Conservation (phyloP, 2,329 filamentous ascomycete species). For the Exophiala mesophila region DNA sequence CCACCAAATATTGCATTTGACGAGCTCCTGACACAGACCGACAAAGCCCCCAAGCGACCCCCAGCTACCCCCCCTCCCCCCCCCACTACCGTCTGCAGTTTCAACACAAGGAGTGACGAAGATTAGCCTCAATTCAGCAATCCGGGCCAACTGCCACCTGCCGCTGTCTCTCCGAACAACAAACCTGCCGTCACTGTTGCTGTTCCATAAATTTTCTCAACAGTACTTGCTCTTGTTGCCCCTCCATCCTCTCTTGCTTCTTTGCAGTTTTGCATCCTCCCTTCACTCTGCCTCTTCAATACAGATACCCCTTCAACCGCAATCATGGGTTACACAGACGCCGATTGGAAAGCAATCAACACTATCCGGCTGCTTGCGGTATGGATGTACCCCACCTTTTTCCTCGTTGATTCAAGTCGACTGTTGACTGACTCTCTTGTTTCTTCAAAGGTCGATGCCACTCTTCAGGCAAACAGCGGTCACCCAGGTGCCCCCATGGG, state of each 20-base stretch:
- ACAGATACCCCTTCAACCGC: conserved; percentile 25
- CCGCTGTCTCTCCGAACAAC: conserved; percentile 15
- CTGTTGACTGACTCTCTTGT: conserved; percentile 29
- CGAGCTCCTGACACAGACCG: too few relatives aligned
- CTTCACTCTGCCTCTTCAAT: conserved; percentile 5
- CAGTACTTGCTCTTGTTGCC: conserved; percentile 11
- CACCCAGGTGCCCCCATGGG: conserved; percentile 96
- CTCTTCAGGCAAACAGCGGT: conserved; percentile 89
- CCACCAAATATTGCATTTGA: too few relatives aligned
- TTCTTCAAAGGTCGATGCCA: conserved; percentile 81
- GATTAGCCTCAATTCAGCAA: conserved; percentile 21
- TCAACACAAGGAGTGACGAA: too few relatives aligned
- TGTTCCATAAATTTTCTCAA: conserved; percentile 15
- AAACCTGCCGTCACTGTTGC: conserved; percentile 2
- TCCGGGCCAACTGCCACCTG: too few relatives aligned
- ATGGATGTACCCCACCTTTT: conserved; percentile 43
- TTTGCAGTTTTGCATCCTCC: conserved; percentile 4
- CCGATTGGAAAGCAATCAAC: conserved; percentile 91
- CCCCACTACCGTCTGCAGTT: too few relatives aligned
- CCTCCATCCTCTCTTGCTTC: conserved; percentile 1
- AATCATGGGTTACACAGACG: conserved; percentile 81
- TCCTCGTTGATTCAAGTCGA: too few relatives aligned
- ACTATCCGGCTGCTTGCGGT: conserved; percentile 95
- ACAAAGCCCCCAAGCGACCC: too few relatives aligned
- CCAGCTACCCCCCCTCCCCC: too few relatives aligned